These are phyloP conservation scores for Polyporus tsugae DNA, from an alignment of 1,284 basidiomycete species.

Conservation along the genomic window DNA sequence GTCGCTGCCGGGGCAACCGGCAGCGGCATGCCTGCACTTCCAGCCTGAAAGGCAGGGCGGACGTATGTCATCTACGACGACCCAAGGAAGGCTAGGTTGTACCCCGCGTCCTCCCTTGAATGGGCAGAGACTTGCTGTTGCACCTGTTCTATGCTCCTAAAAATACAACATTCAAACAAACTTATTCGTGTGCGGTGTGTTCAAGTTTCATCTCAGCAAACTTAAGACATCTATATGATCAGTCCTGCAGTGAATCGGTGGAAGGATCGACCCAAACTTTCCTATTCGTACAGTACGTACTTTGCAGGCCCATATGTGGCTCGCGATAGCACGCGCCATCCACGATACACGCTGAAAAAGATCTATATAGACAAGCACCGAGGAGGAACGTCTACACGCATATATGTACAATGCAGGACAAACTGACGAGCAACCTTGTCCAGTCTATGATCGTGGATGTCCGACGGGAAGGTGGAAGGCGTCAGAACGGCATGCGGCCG, in stretches of 20 bases:
- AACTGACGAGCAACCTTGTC: neutral
- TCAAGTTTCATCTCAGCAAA: neutral
- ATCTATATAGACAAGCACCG: slow-evolving; percentile 9
- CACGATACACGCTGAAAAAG: neutral
- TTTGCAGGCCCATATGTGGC: too few relatives aligned
- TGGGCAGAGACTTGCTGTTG: slow-evolving; percentile 24
- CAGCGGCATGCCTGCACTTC: slow-evolving; percentile 30
- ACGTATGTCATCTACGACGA: slow-evolving; percentile 35
- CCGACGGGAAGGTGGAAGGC: neutral
- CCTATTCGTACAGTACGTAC: too few relatives aligned
- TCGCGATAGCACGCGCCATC: too few relatives aligned
- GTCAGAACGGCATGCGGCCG: neutral
- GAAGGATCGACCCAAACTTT: too few relatives aligned
- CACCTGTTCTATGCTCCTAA: slow-evolving; percentile 13
- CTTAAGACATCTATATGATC: neutral
- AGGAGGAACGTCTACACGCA: slow-evolving; percentile 3
- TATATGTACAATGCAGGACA: neutral
- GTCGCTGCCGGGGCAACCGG: slow-evolving; percentile 31
- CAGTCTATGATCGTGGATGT: slow-evolving; percentile 5
- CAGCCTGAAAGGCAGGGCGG: slow-evolving; percentile 29
- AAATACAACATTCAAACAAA: neutral
- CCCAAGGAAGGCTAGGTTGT: slow-evolving; percentile 33
- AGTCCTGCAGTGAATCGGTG: too few relatives aligned
- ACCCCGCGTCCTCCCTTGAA: slow-evolving; percentile 34
- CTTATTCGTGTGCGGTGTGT: neutral